Base-by-base conservation (phyloP, 495 filamentous ascomycete genomes). In the Staphylotrichum longicolle region DNA sequence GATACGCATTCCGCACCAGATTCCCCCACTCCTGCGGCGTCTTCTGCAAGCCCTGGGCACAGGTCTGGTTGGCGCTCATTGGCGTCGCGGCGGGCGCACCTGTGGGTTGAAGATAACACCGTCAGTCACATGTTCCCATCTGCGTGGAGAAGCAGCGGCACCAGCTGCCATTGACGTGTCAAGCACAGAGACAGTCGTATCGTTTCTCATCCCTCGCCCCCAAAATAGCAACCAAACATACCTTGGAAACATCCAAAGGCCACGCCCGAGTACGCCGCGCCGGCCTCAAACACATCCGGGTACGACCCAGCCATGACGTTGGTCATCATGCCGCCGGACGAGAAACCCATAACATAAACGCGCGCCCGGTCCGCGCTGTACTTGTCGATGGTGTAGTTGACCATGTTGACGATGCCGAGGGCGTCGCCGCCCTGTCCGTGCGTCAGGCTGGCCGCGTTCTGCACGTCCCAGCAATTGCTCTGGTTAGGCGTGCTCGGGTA, bases 301-400 rank as follows among this genome's bases (percentile, higher is more conserved):
- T 86, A 85, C 2, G 80, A 78, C 7, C 78, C 83, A 7, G 78
- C 82, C 67, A 86, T 63, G 27, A 84, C 81, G 65, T 85, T 85
- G 47, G 81, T 83, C 82, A 83, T 83, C 82, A 84, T 85, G 45
- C 74, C 82, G 32, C 83, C 83, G 12, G 81, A 84, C 0, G 78
- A 82, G 7, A 69, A 72, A 10, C 82, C 82, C 63, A 79, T 83
- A 30, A 78, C 80, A 58, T 78, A 84, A 35, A 85, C 77, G 44
- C 70, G 74, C 37, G 62, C 63, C 37, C 73, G 35, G 68, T 86
- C 80, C 44, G 61, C 83, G 14, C 60, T 71, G 71, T 86, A 82
- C 57, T 75, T 75, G 54, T 50, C 46, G 20, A 83, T 57, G 1
- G 78, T 74, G 62, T 80, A 84, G 56, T 78, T 78, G 63, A 84